phyloP scores from a whole-genome alignment of 179 eudicot species.

The Drosera spatulata region DNA sequence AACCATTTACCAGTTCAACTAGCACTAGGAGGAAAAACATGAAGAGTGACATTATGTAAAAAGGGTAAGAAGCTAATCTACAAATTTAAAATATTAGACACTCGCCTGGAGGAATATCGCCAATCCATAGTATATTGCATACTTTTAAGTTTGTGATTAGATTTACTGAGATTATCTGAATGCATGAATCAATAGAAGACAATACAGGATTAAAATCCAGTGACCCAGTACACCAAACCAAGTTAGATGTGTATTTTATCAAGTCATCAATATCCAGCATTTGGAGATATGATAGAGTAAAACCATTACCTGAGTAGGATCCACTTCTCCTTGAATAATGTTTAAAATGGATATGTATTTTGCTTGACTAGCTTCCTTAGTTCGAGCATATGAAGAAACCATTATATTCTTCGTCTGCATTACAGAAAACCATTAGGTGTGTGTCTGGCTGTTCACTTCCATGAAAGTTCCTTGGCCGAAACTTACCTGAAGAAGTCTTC shows the following conservation, averaged over 20 bases:
- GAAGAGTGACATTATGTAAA: background rate
- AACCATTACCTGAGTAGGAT: conserved; percentile 82
- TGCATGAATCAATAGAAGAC: no score
- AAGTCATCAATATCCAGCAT: no score
- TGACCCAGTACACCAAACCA: no score
- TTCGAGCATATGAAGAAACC: conserved; percentile 97
- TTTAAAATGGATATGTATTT: conserved; percentile 93
- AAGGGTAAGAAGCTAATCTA: background rate
- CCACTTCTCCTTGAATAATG: conserved; percentile 97
- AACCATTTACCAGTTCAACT: no score
- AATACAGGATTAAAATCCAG: no score
- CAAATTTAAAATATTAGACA: background rate
- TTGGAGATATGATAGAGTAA: background rate
- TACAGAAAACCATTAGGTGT: conserved; percentile 18
- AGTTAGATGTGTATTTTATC: no score
- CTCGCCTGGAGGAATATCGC: no score
- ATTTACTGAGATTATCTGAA: no score
- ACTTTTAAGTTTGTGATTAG: no score
- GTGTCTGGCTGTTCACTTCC: background rate
- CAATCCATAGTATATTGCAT: no score
- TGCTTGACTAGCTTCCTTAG: conserved; percentile 97
- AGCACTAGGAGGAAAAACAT: no score
- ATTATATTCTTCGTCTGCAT: conserved; percentile 94
- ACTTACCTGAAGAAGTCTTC: conserved; percentile 98
- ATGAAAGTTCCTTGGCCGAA: conserved; percentile 6